Conservation (phyloP, 2,329 filamentous ascomycete species). For the Orbilia oligospora region DNA sequence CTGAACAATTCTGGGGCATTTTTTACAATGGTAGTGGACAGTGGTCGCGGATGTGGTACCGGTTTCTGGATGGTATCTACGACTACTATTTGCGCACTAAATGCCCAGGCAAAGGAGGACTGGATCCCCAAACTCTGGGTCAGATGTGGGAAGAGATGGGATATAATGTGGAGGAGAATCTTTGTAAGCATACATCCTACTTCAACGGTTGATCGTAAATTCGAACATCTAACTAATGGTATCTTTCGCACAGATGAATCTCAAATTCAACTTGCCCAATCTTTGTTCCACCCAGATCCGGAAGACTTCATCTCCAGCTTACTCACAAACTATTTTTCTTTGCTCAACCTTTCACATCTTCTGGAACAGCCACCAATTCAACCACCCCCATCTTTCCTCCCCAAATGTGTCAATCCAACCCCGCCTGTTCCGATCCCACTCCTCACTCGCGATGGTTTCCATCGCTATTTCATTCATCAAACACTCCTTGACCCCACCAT, state of each 20-base stretch:
- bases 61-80: conserved; percentile 47
- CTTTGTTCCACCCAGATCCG: conserved; percentile 53
- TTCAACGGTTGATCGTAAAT: no score
- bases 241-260: conserved; percentile 42
- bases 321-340: conserved; percentile 50
- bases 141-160: conserved; percentile 60
- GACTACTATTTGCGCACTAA: conserved; percentile 52
- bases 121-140: conserved; percentile 53
- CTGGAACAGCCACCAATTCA: conserved; percentile 48
- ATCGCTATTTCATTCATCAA: conserved; percentile 51
- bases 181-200: conserved; percentile 33
- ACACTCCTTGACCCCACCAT: conserved; percentile 44
- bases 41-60: conserved; percentile 54
- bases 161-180: conserved; percentile 51
- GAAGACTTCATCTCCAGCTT: conserved; percentile 57
- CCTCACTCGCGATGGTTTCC: conserved; percentile 44
- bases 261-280: conserved; percentile 51
- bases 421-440: conserved; percentile 49
- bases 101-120: conserved; percentile 38
- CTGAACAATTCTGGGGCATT: conserved; percentile 46
- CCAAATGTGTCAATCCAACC: conserved; percentile 54
- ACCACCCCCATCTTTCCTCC: conserved; percentile 54
- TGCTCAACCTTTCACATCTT: conserved; percentile 41
- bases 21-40: conserved; percentile 46
- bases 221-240: conserved; percentile 5